Base-by-base conservation (phyloP, 306 rosid species). In the Sechiopsis laciniata region DNA sequence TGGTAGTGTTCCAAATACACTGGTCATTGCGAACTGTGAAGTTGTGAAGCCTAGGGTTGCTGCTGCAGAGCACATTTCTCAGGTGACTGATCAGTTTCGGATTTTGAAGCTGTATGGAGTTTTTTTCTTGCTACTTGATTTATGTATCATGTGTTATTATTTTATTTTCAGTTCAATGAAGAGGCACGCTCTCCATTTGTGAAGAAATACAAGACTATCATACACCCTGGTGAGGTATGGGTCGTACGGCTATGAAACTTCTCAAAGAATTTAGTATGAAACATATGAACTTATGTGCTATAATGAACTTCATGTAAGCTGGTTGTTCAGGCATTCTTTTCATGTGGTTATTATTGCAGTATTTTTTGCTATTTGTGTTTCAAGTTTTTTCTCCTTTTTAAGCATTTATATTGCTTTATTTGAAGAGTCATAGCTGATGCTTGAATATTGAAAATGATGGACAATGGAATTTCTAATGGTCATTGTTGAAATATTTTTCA, bases 151-250 rank as follows among this genome's bases (percentile, higher is more conserved):
- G 50, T 16, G 46, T 76, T 63, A 15, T 75, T 55, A 15, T 40
- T 74, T 35, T 22, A 3, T 66, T 15, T 86, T 60, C 84, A 95
- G 99, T 95, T 95, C 83, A 95, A 95, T 72, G 99, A 95, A 72
- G 99, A 95, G 81, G 95, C 99, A 0, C 99, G 99, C 19, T 95
- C 99, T 4, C 99, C 99, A 10, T 95, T 95, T 84, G 99, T 95
- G 16, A 95, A 89, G 96, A 95, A 95, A 91, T 95, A 83, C 88
- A 95, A 95, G 84, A 95, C 99, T 71, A 91, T 95, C 83, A 91
- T 95, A 75, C 99, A 95, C 79, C 99, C 99, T 0, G 99, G 99
- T 74, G 99, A 95, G 97, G 99, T 89, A 91, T 67, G 73, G 55
- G 29, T 26, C 29, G 29, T 26, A 26, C 2, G 29, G 29, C n/a